Percentiles rank a stretch among this genome's conserved stretches.
Evolutionary conservation across 805 yeast genomes (phyloP).

Genomic region (Lachancea nothofagi): DNA sequence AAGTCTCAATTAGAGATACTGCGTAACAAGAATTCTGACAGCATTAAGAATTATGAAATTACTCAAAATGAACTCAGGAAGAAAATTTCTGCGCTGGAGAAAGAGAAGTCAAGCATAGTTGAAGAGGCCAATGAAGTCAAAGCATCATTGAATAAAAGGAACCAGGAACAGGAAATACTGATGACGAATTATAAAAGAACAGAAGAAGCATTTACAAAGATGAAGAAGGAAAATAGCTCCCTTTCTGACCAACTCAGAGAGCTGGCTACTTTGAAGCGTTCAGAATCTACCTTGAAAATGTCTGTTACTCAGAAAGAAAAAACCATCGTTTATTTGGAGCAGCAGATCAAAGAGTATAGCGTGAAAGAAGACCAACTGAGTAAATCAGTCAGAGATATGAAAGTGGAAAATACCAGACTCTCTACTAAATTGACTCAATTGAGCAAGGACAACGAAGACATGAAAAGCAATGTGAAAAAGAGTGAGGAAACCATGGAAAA

Average conservation of each 20-base stretch:
- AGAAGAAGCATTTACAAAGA: slow-evolving; percentile 14
- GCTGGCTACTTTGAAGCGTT: slow-evolving; percentile 17
- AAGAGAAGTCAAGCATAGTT: slow-evolving; percentile 11
- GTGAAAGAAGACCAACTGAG: slow-evolving; percentile 24
- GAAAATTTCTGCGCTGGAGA: slow-evolving; percentile 5
- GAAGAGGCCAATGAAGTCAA: slow-evolving; percentile 22
- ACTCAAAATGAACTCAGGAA: slow-evolving; percentile 12
- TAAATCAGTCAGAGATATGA: slow-evolving; percentile 26
- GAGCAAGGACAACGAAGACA: slow-evolving; percentile 35
- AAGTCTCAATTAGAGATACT: slow-evolving; percentile 26
- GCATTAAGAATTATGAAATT: slow-evolving; percentile 18
- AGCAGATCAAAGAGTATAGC: slow-evolving; percentile 37
- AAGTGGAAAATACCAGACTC: slow-evolving; percentile 32
- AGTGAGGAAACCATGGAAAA: slow-evolving; percentile 34
- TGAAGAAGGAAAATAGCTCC: slow-evolving; percentile 17
- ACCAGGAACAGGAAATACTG: slow-evolving; percentile 18
- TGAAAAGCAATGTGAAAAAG: slow-evolving; percentile 37
- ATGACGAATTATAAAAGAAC: slow-evolving; percentile 11
- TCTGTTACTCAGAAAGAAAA: slow-evolving; percentile 34
- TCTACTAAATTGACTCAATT: slow-evolving; percentile 28
- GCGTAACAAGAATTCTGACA: slow-evolving; percentile 33
- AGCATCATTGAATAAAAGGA: slow-evolving; percentile 15
- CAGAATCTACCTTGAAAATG: slow-evolving; percentile 20
- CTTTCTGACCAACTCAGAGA: slow-evolving; percentile 20
- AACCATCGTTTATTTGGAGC: slow-evolving; percentile 36